Percentiles rank a stretch among this genome's conserved stretches.
Conservation (phyloP, 2,329 filamentous ascomycete species). For the Pestalotiopsis sp. region DNA sequence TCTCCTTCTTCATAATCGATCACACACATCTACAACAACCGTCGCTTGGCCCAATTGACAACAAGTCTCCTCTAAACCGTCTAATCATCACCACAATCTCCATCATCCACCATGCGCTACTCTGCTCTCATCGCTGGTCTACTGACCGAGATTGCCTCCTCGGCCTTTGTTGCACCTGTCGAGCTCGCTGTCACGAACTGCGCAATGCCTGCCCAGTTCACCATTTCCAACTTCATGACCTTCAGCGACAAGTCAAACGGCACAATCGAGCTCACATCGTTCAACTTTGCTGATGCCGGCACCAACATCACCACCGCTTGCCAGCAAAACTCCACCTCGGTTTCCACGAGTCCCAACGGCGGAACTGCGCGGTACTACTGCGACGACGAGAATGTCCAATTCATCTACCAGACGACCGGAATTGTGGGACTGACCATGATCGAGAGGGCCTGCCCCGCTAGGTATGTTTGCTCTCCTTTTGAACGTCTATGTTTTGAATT, state of each 20-base stretch:
- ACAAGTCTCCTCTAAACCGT: not conserved
- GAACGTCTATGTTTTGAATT: not conserved
- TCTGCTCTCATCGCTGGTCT: slow-evolving; percentile 23
- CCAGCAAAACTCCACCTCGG: slow-evolving; percentile 29
- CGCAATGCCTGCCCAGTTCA: slow-evolving; percentile 27
- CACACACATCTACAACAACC: not conserved
- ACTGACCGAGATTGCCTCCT: slow-evolving; percentile 23
- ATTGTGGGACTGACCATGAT: slow-evolving; percentile 28
- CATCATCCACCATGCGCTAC: slow-evolving; percentile 22
- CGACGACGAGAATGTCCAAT: slow-evolving; percentile 27
- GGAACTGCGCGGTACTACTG: slow-evolving; percentile 29
- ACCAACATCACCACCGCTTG: slow-evolving; percentile 31
- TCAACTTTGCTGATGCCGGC: slow-evolving; percentile 27
- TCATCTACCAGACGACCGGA: slow-evolving; percentile 32
- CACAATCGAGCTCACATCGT: slow-evolving; percentile 24
- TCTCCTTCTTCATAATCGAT: not conserved
- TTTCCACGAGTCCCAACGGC: slow-evolving; percentile 17
- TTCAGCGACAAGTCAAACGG: slow-evolving; percentile 23
- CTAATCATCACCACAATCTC: not conserved
- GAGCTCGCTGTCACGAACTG: slow-evolving; percentile 24
- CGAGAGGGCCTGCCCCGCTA: slow-evolving; percentile 30
- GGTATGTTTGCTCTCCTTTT: slow-evolving; percentile 20
- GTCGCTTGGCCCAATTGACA: not conserved
- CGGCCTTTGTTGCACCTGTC: slow-evolving; percentile 28
- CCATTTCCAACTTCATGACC: slow-evolving; percentile 28